Base-by-base conservation (phyloP, 345 rosid species). In the Eucalyptus grandis region DNA sequence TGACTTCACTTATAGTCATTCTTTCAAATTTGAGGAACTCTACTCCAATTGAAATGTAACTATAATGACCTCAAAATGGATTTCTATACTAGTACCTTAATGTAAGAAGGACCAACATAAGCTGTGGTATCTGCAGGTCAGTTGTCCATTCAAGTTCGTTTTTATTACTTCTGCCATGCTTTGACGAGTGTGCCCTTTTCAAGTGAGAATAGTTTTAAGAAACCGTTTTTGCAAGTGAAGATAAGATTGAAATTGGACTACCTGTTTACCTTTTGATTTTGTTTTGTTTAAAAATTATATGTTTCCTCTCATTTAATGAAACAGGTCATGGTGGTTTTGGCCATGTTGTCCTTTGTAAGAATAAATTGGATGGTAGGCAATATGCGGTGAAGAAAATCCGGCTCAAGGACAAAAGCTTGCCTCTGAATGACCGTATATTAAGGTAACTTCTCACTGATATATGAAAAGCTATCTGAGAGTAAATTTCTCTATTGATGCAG, bases 251-350 rank as follows among this genome's bases (percentile, higher is more conserved):
- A 53, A 87, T n/a, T 87, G 11, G 60, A 86, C 47, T 53, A 21
- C 50, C 46, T 58, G 77, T 53, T 87, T 26, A 53, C 53, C 50
- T 87, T 58, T 44, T 60, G 40, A 54, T 37, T 37, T 77, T 77
- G 27, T 19, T 77, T 22, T 22, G 14, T 40, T 21, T 40, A 37
- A 83, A 27, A 44, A 62, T 5, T 31, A 19, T 88, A 6, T 44
- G 34, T 24, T 86, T 58, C 53, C 65, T 67, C 40, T 53, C 58
- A 11, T 53, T 77, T 31, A 43, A 58, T 43, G 50, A 40, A 22
- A 89, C 91, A 98, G 99, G 99, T 87, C 99, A 96, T 91, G 99
- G 99, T 88, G 98, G 98, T 90, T 98, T 98, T 89, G 99, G 98
- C 80, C 98, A 95, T 90, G 99, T 98, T 89, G 97, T 98, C 12